Base-by-base conservation (phyloP, 805 yeast species). In the Kodamaea fukazawae region DNA sequence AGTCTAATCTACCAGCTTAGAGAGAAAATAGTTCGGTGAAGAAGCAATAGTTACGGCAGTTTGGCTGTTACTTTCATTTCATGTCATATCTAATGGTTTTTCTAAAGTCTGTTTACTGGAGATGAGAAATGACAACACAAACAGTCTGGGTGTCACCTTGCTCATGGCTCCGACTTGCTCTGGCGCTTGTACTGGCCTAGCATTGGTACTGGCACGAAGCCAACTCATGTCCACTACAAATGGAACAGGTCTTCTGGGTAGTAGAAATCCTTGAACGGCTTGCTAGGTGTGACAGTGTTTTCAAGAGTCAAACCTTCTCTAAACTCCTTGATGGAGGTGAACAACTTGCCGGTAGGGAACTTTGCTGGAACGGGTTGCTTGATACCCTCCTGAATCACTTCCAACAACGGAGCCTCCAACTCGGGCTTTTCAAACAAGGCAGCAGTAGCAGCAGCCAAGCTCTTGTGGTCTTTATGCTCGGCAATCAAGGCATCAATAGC, bases 201-300 rank as follows among this genome's bases (percentile, higher is more conserved):
- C n/a, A n/a, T n/a, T n/a, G n/a, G n/a, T n/a, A n/a, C n/a, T n/a
- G n/a, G n/a, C n/a, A n/a, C n/a, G n/a, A n/a, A n/a, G n/a, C n/a
- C n/a, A n/a, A n/a, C n/a, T n/a, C n/a, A n/a, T n/a, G n/a, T n/a
- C n/a, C n/a, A n/a, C 23, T 20, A 37, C 12, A 37, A 31, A 25
- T 37, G 58, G 4, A 52, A 49, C 11, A 44, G 41, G 11, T 34
- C 40, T 11, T 48, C 55, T 16, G 53, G 55, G 39, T 53, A 55
- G 41, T 55, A 58, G 46, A 50, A 65, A 11, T 51, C 48, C 8
- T 49, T 42, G 36, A 64, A 51, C 2, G 54, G 53, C 14, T 45
- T 44, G 31, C 54, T 54, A 1, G 95, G 88, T 36, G 55, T 59
- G 7, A 93, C 86, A n/a, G 80, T 73, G 1, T 77, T 76, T 0